Conservation (phyloP, 495 filamentous ascomycete genomes). For the Penicillium goetzii region DNA sequence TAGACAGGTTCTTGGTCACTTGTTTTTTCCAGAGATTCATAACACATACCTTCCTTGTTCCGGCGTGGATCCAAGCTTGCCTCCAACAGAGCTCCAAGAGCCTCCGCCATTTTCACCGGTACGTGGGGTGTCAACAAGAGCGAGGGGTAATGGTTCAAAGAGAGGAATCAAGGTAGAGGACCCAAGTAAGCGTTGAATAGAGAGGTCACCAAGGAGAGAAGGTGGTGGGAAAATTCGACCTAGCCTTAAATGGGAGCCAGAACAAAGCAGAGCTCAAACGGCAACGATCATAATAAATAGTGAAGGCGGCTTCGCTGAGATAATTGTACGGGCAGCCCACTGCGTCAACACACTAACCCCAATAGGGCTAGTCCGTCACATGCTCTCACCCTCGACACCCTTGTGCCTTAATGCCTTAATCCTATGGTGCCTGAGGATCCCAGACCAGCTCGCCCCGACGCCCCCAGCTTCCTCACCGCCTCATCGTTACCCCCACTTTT, state of each 20-base stretch:
- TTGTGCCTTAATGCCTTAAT: conserved; percentile 2
- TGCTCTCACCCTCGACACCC: conserved; percentile 11
- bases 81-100: conserved; percentile 74
- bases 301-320: conserved; percentile 26
- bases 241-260: conserved; percentile 12
- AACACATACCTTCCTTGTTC: conserved; percentile 79
- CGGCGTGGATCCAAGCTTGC: conserved; percentile 82
- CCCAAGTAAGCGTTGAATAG: neutral
- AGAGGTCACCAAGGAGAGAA: conserved; percentile 2
- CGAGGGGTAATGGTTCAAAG: conserved; percentile 12
- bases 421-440: neutral
- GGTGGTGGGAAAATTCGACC: conserved; percentile 1
- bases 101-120: conserved; percentile 68
- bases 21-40: neutral
- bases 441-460: neutral
- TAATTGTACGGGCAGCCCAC: conserved; percentile 34
- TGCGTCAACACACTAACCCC: conserved; percentile 32
- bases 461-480: neutral
- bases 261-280: conserved; percentile 25
- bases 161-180: conserved; percentile 12
- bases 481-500: conserved; percentile 40
- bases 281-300: conserved; percentile 30
- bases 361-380: conserved; percentile 27
- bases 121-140: conserved; percentile 39
- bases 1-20: conserved; percentile 12